Conservation (phyloP, 352 stramenopile genomes). For the Chrysophaeum taylorii region DNA sequence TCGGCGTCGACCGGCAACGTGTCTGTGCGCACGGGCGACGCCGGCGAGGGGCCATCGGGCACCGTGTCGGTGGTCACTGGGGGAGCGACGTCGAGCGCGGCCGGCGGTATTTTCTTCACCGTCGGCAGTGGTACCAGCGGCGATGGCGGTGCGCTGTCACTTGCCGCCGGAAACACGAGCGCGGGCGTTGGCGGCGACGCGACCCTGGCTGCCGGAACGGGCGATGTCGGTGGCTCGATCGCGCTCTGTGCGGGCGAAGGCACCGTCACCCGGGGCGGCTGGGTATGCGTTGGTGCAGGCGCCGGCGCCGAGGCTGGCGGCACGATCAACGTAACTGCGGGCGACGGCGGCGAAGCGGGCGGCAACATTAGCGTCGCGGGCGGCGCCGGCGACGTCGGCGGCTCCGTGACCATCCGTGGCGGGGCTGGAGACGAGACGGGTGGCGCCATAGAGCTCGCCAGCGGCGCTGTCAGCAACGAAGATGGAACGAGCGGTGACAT, state of each 20-base stretch:
- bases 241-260: neutral
- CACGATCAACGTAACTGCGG: neutral
- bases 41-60: conserved; percentile 22
- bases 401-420: too few species aligned
- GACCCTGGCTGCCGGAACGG: conserved; percentile 17
- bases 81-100: conserved; percentile 14
- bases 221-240: neutral
- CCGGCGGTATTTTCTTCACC: conserved; percentile 9
- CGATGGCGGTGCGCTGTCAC: conserved; percentile 20
- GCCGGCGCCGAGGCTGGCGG: too few species aligned
- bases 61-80: conserved; percentile 29
- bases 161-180: conserved; percentile 23
- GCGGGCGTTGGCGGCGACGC: conserved; percentile 21
- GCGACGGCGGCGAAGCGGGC: conserved; percentile 1
- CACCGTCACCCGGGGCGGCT: neutral
- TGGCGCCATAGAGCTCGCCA: too few species aligned
- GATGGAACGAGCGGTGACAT: too few species aligned
- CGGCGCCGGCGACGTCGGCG: neutral
- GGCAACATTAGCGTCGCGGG: neutral
- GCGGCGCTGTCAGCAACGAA: too few species aligned
- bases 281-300: too few species aligned
- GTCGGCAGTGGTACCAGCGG: conserved; percentile 16
- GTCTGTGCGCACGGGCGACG: conserved; percentile 29
- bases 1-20: too few species aligned
- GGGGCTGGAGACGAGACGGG: too few species aligned